Evolutionary conservation across 345 rosid species (phyloP).

Genomic region (Pseudoturritis turrita): DNA sequence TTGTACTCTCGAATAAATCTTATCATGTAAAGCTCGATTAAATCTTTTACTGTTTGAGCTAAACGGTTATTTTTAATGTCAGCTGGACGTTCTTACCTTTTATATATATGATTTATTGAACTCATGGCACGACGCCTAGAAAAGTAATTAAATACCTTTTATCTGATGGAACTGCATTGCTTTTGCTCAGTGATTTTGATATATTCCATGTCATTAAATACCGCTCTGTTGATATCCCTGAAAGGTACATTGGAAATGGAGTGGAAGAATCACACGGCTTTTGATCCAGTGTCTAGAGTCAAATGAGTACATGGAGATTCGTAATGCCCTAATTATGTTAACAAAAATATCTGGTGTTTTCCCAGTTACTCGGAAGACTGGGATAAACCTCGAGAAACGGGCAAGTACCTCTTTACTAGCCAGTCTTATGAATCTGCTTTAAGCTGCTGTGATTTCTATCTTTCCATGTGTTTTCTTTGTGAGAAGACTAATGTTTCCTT

Average conservation of each 20-base stretch:
- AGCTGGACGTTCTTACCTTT: background rate
- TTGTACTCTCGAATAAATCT: background rate
- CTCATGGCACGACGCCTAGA: background rate
- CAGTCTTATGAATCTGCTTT: constrained; percentile 8
- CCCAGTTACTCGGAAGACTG: constrained; percentile 97
- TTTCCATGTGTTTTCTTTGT: constrained; percentile 9
- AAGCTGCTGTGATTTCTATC: constrained; percentile 1
- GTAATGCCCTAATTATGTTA: constrained; percentile 90
- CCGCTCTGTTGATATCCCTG: constrained; percentile 30
- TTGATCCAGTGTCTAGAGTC: constrained; percentile 97
- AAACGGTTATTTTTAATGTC: background rate
- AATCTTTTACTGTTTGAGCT: background rate
- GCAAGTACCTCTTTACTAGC: constrained; percentile 39
- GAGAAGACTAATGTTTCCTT: constrained; percentile 10
- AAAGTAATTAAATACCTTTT: background rate
- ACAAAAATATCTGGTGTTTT: constrained; percentile 93
- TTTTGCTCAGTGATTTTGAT: constrained; percentile 10
- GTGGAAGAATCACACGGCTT: constrained; percentile 86
- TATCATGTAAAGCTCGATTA: background rate
- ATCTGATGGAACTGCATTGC: background rate
- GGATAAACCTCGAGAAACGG: constrained; percentile 97
- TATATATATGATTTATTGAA: background rate
- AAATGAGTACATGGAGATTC: constrained; percentile 95
- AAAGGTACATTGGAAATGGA: constrained; percentile 99
- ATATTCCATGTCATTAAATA: background rate